phyloP scores from a whole-genome alignment of 2,329 filamentous ascomycete genomes.

The Alternaria sp. region DNA sequence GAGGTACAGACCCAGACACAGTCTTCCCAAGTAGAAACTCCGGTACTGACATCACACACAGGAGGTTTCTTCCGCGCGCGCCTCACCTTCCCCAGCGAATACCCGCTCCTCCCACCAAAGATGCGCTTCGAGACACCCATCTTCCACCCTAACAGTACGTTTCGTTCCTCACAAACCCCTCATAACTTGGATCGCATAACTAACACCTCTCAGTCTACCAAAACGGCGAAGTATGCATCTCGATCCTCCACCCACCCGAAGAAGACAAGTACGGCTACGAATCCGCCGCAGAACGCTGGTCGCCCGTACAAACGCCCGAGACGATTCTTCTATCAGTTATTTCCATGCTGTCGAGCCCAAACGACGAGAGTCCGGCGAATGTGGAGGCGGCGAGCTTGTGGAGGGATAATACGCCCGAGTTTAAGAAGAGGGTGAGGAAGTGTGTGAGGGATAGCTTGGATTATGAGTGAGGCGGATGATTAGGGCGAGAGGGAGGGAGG shows the following conservation, averaged over 20 bases:
- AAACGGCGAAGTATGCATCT: conserved; percentile 93
- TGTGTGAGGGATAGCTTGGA: conserved; percentile 68
- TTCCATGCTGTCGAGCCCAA: conserved; percentile 97
- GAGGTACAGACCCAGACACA: conserved; percentile 64
- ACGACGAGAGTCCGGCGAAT: conserved; percentile 95
- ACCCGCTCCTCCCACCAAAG: conserved; percentile 91
- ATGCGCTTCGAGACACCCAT: conserved; percentile 96
- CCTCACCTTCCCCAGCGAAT: conserved; percentile 93
- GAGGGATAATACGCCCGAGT: conserved; percentile 82
- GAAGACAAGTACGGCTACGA: conserved; percentile 99
- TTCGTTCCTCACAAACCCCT: neutral
- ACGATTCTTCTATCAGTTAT: conserved; percentile 97
- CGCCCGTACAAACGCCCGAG: conserved; percentile 94
- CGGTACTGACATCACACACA: conserved; percentile 24
- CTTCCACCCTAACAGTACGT: conserved; percentile 92
- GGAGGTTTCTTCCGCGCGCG: conserved; percentile 95
- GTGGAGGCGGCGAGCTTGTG: conserved; percentile 97
- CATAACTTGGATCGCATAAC: neutral
- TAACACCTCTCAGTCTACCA: conserved; percentile 72
- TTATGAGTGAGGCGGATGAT: conserved; percentile 29
- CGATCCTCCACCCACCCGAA: conserved; percentile 94
- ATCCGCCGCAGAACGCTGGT: conserved; percentile 93
- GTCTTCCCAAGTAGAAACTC: neutral
- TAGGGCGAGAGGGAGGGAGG: neutral
- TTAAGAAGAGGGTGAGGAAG: conserved; percentile 83